phyloP scores from a whole-genome alignment of 2,329 filamentous ascomycete species.

The Ophiostoma ulmi region DNA sequence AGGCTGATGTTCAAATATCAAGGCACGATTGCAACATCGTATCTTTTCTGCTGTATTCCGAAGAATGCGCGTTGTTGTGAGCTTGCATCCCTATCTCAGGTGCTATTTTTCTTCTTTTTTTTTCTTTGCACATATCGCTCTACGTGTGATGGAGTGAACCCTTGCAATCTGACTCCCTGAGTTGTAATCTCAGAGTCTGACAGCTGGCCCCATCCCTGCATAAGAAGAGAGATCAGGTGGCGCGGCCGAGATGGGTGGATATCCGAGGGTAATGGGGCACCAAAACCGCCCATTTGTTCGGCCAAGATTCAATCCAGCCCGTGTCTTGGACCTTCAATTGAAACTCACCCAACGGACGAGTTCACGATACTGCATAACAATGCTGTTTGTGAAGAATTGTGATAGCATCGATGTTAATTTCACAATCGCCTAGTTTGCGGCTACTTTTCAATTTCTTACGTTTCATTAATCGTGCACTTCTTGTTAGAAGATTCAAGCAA shows the following conservation, averaged over 20 bases:
- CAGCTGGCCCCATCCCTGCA: not conserved
- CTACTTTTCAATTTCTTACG: not conserved
- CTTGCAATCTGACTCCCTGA: not conserved
- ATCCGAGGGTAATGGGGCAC: not conserved
- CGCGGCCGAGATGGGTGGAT: conserved; percentile 3
- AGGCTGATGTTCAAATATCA: not conserved
- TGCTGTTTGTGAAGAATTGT: not conserved
- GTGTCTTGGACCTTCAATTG: not conserved
- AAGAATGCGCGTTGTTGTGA: not conserved
- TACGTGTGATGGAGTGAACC: not conserved
- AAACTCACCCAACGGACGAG: not conserved
- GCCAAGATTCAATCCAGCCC: not conserved
- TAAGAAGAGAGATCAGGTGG: not conserved
- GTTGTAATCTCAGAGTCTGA: not conserved
- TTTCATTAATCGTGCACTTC: not conserved
- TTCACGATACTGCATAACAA: not conserved
- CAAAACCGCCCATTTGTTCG: not conserved
- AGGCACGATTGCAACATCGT: not conserved
- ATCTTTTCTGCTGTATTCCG: not conserved
- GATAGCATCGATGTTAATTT: not conserved
- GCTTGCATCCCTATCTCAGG: not conserved
- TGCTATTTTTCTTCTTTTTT: not conserved
- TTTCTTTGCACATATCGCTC: not conserved
- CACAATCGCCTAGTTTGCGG: not conserved
- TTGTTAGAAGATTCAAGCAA: not conserved